Percentiles rank a stretch among this genome's conserved stretches.
These are phyloP conservation scores for Debaryomyces coudertii DNA, from an alignment of 1,139 yeast species.

Conservation along the genomic window DNA sequence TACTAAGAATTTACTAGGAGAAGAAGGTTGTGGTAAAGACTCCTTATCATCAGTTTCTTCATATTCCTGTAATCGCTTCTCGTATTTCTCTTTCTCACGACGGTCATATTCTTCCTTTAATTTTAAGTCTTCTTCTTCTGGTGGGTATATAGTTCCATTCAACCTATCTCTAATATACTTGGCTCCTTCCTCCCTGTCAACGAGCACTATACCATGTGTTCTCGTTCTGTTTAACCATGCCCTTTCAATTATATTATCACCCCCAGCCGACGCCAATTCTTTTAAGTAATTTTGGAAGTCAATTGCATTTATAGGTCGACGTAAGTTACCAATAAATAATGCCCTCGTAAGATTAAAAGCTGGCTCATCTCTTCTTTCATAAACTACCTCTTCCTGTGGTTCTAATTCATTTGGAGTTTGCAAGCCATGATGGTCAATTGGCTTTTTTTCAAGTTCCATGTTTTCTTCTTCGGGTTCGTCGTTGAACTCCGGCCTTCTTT, in stretches of 20 bases:
- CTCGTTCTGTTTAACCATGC: slow-evolving; percentile 49
- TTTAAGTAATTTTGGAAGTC: slow-evolving; percentile 40
- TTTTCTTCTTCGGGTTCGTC: slow-evolving; percentile 15
- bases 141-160: slow-evolving; percentile 38
- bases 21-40: slow-evolving; percentile 18
- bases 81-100: slow-evolving; percentile 27
- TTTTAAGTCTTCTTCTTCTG: slow-evolving; percentile 27
- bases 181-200: slow-evolving; percentile 45
- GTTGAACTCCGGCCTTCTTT: slow-evolving; percentile 14
- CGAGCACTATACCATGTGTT: slow-evolving; percentile 47
- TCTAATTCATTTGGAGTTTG: slow-evolving; percentile 22
- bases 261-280: slow-evolving; percentile 28
- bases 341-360: slow-evolving; percentile 45
- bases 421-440: slow-evolving; percentile 31
- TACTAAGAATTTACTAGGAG: slow-evolving; percentile 24
- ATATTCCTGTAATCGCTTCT: slow-evolving; percentile 23
- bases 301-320: slow-evolving; percentile 40
- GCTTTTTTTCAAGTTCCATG: slow-evolving; percentile 15
- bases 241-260: slow-evolving; percentile 36
- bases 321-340: slow-evolving; percentile 45
- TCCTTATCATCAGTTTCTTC: slow-evolving; percentile 19
- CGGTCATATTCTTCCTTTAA: slow-evolving; percentile 26
- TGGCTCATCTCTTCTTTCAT: slow-evolving; percentile 33
- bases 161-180: slow-evolving; percentile 33
- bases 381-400: slow-evolving; percentile 36